Conservation (phyloP, 768 basidiomycete genomes). For the Porpolomopsis calyptriformis region DNA sequence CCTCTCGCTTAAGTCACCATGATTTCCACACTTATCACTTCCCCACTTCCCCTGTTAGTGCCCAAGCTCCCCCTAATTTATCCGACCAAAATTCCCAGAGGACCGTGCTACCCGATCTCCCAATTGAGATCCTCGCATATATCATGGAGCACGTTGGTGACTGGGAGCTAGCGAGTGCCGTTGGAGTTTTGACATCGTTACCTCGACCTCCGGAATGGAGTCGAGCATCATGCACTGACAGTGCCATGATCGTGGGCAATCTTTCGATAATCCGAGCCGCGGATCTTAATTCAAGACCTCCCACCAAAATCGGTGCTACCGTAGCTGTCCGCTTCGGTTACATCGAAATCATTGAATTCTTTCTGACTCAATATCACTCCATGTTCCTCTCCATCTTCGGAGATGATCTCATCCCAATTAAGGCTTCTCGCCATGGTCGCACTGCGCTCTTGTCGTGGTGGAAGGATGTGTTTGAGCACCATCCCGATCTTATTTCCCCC, state of each 20-base stretch:
- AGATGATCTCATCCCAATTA: constrained; percentile 62
- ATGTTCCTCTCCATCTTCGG: constrained; percentile 58
- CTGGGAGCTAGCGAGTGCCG: constrained; percentile 75
- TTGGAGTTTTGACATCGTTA: constrained; percentile 63
- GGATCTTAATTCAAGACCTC: constrained; percentile 43
- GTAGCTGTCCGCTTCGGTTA: constrained; percentile 65
- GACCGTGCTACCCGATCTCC: constrained; percentile 47
- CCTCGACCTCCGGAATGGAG: constrained; percentile 60
- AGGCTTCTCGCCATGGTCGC: constrained; percentile 69
- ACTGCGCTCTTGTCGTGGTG: constrained; percentile 72
- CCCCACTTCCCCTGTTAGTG: constrained; percentile 21
- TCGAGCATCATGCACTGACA: constrained; percentile 57
- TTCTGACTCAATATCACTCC: constrained; percentile 52
- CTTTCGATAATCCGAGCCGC: constrained; percentile 50
- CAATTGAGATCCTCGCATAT: constrained; percentile 64
- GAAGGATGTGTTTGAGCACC: constrained; percentile 51
- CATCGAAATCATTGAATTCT: constrained; percentile 63
- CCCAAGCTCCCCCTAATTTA: constrained; percentile 22
- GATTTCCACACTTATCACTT: constrained; percentile 69
- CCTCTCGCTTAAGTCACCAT: constrained; percentile 60
- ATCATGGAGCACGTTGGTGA: constrained; percentile 72
- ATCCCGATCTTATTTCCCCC: constrained; percentile 47
- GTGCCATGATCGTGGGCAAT: constrained; percentile 59
- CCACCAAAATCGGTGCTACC: constrained; percentile 61
- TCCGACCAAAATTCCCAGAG: constrained; percentile 21